Base-by-base conservation (phyloP, 2,329 filamentous ascomycete genomes). In the Thielaviopsis populi region DNA sequence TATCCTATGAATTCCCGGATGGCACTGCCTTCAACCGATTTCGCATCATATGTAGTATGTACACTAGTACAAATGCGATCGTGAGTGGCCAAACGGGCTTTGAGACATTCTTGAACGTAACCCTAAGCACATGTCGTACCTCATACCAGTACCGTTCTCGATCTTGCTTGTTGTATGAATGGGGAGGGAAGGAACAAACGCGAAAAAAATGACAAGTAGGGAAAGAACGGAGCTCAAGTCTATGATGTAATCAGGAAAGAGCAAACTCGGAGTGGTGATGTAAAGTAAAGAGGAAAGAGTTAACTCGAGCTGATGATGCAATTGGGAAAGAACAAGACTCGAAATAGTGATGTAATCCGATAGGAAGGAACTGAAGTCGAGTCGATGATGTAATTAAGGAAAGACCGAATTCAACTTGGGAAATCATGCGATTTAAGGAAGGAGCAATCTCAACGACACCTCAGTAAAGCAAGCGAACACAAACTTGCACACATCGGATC, bases 1-100 rank as follows among this genome's bases (percentile, higher is more conserved):
- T 17, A 50, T 50, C 46, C 24, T 24, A 24, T 24, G 24, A 50
- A 50, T 24, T 24, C 24, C 8, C 17, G 8, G 8, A 17, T 15
- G 19, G 24, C 11, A 50, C 46, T 24, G 24, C 7, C 46, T 15
- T 43, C 15, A 56, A 27, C 37, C 53, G 15, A 56, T 27, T 17
- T 50, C 24, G 19, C 24, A 24, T 6, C 46, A 15, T 27, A 15
- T 11, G 15, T 50, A 50, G 22, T 27, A 50, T 50, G 22, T 24
- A 37, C 27, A 56, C 53, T 56, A 56, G 53, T 56, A 56, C 53
- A 56, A 56, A 56, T 56, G 53, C 53, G 24, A 56, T 37, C 27
- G 27, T 37, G 53, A 19, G 27, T 56, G 17, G 53, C 46, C 10
- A 17, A 56, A 33, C 5, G 2, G 15, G 13, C 5, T n/a, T 15